phyloP scores from a whole-genome alignment of 1,284 basidiomycete species.

The Marasmius oreades region DNA sequence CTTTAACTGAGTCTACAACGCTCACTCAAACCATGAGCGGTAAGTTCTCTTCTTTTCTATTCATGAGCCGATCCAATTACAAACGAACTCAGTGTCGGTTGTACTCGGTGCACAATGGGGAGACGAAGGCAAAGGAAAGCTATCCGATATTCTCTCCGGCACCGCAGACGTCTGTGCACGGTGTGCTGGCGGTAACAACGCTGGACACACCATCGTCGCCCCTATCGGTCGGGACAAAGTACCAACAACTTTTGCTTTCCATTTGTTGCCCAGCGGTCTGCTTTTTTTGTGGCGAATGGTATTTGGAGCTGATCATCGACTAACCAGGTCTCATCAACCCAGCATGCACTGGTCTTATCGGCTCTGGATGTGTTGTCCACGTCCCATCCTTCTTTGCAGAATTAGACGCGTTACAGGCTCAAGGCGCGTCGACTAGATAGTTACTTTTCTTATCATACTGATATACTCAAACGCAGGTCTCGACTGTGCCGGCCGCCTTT shows the following conservation, averaged over 20 bases:
- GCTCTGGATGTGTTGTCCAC: slow-evolving; percentile 93
- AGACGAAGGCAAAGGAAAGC: slow-evolving; percentile 95
- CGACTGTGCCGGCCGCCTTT: slow-evolving; percentile 81
- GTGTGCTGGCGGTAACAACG: slow-evolving; percentile 98
- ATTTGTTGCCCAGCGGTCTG: slow-evolving; percentile 89
- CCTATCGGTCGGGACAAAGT: slow-evolving; percentile 64
- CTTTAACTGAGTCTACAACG: too few species aligned
- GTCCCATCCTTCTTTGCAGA: slow-evolving; percentile 95
- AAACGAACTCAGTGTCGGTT: slow-evolving; percentile 50
- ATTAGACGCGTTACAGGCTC: slow-evolving; percentile 81
- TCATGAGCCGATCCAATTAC: background rate
- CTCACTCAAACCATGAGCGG: slow-evolving; percentile 23
- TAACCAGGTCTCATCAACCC: slow-evolving; percentile 86
- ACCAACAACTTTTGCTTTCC: slow-evolving; percentile 91
- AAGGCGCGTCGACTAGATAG: slow-evolving; percentile 56
- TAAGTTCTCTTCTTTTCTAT: slow-evolving; percentile 12
- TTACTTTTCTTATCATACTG: slow-evolving; percentile 2
- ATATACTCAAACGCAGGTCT: slow-evolving; percentile 57
- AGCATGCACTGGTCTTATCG: slow-evolving; percentile 84
- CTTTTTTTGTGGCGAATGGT: background rate
- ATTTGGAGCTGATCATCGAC: background rate
- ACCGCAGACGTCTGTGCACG: slow-evolving; percentile 92
- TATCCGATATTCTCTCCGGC: slow-evolving; percentile 89
- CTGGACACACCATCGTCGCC: slow-evolving; percentile 96
- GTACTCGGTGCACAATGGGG: slow-evolving; percentile 93